Evolutionary conservation across 805 yeast genomes (phyloP).

Genomic region (Zygotorulaspora chibaensis): DNA sequence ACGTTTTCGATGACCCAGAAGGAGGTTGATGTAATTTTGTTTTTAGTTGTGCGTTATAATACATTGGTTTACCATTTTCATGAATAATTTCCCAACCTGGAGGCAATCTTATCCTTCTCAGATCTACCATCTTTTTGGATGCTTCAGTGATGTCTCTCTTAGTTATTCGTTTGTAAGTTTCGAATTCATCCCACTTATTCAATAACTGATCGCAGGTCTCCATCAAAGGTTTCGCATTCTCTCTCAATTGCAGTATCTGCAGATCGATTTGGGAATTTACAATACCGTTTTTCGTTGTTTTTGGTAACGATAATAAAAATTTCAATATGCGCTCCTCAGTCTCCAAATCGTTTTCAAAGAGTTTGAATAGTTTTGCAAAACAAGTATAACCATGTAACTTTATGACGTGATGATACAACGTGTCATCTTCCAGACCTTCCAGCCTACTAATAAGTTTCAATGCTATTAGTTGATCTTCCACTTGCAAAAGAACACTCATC

Average conservation of each 20-base stretch:
- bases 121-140: conserved; percentile 26
- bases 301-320: conserved; percentile 62
- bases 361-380: conserved; percentile 53
- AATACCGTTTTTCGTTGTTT: conserved; percentile 72
- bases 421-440: conserved; percentile 44
- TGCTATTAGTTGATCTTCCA: conserved; percentile 62
- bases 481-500: conserved; percentile 76
- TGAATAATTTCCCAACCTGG: conserved; percentile 36
- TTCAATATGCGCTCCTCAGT: conserved; percentile 48
- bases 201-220: conserved; percentile 42
- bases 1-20: conserved; percentile 18
- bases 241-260: conserved; percentile 38
- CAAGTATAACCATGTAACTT: conserved; percentile 85
- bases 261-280: conserved; percentile 68
- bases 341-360: conserved; percentile 38
- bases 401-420: conserved; percentile 55
- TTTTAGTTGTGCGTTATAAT: conserved; percentile 31
- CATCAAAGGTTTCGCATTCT: conserved; percentile 29
- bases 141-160: conserved; percentile 40
- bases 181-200: conserved; percentile 65
- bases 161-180: conserved; percentile 83
- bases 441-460: conserved; percentile 63
- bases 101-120: conserved; percentile 33
- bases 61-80: conserved; percentile 34
- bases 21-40: conserved; percentile 33